Conservation (phyloP, 2,329 filamentous ascomycete genomes). For the Mariannaea elegans region DNA sequence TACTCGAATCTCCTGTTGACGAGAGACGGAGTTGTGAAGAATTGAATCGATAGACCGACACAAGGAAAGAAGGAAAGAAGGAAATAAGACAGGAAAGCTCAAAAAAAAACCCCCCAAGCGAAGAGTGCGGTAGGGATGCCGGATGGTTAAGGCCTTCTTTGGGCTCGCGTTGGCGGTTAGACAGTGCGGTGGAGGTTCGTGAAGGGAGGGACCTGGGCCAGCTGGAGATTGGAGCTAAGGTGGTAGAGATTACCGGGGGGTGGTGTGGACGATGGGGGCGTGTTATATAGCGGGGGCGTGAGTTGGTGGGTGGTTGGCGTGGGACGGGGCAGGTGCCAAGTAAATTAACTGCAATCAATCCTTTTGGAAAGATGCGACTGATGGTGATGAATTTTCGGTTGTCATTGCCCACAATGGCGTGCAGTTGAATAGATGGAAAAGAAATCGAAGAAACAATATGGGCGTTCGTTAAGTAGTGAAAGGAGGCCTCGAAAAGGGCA, state of each 20-base stretch:
- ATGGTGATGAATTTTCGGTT: constrained; percentile 5
- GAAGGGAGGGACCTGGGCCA: constrained; percentile 18
- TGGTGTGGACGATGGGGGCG: constrained; percentile 5
- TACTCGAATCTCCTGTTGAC: constrained; percentile 1
- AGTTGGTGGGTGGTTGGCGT: constrained; percentile 6
- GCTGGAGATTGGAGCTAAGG: constrained; percentile 17
- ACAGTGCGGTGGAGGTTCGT: constrained; percentile 15
- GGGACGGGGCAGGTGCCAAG: constrained; percentile 29
- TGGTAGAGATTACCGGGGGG: constrained; percentile 18
- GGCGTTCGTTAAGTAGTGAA: background rate
- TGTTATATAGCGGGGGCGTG: background rate
- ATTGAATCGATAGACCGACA: background rate
- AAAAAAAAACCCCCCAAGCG: background rate
- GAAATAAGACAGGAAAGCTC: background rate
- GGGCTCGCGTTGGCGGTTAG: constrained; percentile 19
- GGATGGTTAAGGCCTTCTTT: constrained; percentile 13
- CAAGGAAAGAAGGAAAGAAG: background rate
- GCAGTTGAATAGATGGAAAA: background rate
- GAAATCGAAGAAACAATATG: background rate
- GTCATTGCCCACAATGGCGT: background rate
- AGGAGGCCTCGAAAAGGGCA: background rate
- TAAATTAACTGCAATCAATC: constrained; percentile 33
- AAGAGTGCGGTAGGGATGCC: constrained; percentile 7
- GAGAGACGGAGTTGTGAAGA: background rate
- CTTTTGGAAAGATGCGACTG: constrained; percentile 22